Evolutionary conservation across 352 stramenopile genomes (phyloP).

Genomic region (Globisporangium viniferum): DNA sequence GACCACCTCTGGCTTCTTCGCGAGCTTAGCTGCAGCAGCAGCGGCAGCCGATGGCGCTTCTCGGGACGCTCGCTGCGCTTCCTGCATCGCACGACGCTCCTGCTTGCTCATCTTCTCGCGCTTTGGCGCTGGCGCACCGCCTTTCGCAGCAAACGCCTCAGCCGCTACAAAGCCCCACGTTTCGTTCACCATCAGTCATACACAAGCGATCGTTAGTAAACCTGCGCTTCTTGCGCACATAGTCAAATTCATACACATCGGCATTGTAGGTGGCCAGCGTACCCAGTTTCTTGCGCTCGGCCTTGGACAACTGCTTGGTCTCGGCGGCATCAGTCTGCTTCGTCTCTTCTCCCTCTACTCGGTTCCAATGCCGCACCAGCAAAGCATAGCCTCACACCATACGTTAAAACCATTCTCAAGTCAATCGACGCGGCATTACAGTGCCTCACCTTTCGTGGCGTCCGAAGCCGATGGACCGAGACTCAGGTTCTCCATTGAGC

Average conservation of each 20-base stretch:
- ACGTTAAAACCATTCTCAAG: not conserved
- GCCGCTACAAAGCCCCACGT: constrained; percentile 21
- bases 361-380: no score
- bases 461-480: constrained; percentile 30
- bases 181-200: not conserved
- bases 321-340: constrained; percentile 9
- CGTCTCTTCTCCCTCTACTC: not conserved
- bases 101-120: constrained; percentile 90
- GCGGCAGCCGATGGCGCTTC: not conserved
- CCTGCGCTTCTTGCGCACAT: no score
- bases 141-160: constrained; percentile 53
- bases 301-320: constrained; percentile 54
- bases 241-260: not conserved
- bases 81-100: constrained; percentile 90
- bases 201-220: not conserved
- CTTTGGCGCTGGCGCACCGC: constrained; percentile 34
- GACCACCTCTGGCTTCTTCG: constrained; percentile 35
- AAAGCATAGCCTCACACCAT: not conserved
- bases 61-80: constrained; percentile 75
- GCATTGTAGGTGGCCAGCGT: not conserved
- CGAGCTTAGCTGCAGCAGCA: constrained; percentile 19
- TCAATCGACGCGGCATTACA: not conserved
- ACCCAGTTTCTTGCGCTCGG: constrained; percentile 64
- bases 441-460: not conserved
- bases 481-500: constrained; percentile 51